Evolutionary conservation across 768 basidiomycete species (phyloP), one percentile per base, ranked within the genome.

Genomic region (Gyrodon lividus): DNA sequence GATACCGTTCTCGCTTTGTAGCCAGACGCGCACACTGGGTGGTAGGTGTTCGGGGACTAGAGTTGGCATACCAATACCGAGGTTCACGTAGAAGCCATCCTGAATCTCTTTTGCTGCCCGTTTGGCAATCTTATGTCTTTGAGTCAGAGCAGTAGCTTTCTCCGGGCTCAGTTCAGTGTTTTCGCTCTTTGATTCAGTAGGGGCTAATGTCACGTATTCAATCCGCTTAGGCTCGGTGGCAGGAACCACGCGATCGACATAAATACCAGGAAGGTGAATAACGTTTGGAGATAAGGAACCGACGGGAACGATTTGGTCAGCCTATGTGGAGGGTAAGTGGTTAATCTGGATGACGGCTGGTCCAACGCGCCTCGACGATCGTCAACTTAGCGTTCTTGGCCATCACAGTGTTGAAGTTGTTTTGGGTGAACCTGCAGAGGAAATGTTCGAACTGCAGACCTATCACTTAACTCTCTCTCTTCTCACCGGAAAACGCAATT

Each of bases 1-100:
- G 53, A 94, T 85, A 30, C 92, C 92, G 55, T 94, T 94, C 74
- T 94, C 92, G 64, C 89, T 92, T 68, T 94, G 92, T 64, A 91
- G 61, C 88, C 89, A 92, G n/a, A 94, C 91, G 45, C 77, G 79
- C 9, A 92, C 83, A 47, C 81, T 85, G 51, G 82, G 77, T 42
- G 81, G 80, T 38, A 92, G 67, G 67, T 86, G 83, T 61, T 89
- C 89, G 0, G 92, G 89, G 19, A 92, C 87, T 10, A 94, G 79
- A 5, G 91, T 94, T 26, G 91, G 92, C 83, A 94, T 94, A 22
- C 92, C 92, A 58, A 94, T 92, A 24, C 92, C 92, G 50, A 94
- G 73, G 57, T 94, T 94, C 54, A 93, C 91, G 55, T 92, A 86
- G 74, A 78, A 92, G 0, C 92, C 92, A 62, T 94, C 84, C 66